Percentiles rank a stretch among this genome's conserved stretches.
Evolutionary conservation across 352 stramenopile genomes (phyloP).

Genomic region (Pythium phragmiticola): DNA sequence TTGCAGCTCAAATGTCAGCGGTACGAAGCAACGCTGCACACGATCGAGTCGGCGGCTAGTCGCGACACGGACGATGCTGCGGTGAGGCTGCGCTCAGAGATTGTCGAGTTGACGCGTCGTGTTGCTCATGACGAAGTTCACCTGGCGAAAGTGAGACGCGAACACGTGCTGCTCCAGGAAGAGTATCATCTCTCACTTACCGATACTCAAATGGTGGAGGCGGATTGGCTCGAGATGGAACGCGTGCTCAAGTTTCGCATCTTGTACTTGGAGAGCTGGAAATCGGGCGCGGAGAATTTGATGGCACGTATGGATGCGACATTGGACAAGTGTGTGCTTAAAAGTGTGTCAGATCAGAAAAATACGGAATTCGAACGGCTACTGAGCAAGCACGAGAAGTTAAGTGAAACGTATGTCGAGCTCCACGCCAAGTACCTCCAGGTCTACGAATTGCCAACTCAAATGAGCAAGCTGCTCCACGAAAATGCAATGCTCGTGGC

Average conservation of each 20-base stretch:
- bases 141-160: slow-evolving; percentile 66
- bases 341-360: slow-evolving; percentile 46
- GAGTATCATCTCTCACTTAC: slow-evolving; percentile 28
- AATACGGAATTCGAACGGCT: slow-evolving; percentile 33
- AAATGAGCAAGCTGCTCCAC: slow-evolving; percentile 49
- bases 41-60: slow-evolving; percentile 25
- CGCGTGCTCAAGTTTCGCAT: slow-evolving; percentile 84
- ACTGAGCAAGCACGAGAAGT: slow-evolving; percentile 36
- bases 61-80: slow-evolving; percentile 20
- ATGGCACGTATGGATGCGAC: slow-evolving; percentile 63
- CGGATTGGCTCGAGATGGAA: slow-evolving; percentile 88
- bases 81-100: slow-evolving; percentile 39
- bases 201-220: slow-evolving; percentile 35
- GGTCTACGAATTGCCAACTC: slow-evolving; percentile 42
- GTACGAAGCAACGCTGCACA: slow-evolving; percentile 52
- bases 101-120: slow-evolving; percentile 74
- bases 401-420: slow-evolving; percentile 45
- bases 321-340: slow-evolving; percentile 58
- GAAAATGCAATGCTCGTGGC: slow-evolving; percentile 49
- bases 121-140: slow-evolving; percentile 83
- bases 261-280: slow-evolving; percentile 92
- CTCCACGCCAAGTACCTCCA: slow-evolving; percentile 53
- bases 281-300: slow-evolving; percentile 62
- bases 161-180: slow-evolving; percentile 46
- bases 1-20: slow-evolving; percentile 50